Evolutionary conservation across 176 grass and related monocot genomes (phyloP), one percentile per base, ranked within the genome.

Genomic region (Pharus latifolius): DNA sequence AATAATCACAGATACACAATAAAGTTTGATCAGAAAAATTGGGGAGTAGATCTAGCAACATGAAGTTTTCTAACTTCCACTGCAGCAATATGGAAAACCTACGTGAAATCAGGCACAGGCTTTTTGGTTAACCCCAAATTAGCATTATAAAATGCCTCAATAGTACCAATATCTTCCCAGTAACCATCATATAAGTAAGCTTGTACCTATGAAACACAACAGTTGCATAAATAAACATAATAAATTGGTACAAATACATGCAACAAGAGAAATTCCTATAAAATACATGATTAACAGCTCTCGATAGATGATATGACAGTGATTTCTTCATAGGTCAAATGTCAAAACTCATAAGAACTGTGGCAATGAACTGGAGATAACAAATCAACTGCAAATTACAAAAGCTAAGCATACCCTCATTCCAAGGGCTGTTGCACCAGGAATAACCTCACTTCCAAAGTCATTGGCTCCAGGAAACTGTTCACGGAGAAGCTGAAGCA

Each of bases 361-460:
- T 19, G 49, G 8, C 26, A 60, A 44, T 61, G 60, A 72, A 49
- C 49, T 38, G 40, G 37, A 67, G 60, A 45, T 7, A 60, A 14
- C 7, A 10, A 1, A 1, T 38, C 20, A 54, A 17, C 17, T 37
- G 0, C 17, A 47, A 33, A 10, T 23, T 51, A 51, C 33, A 54
- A 52, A 26, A 67, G n/a, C 41, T 80, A 57, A n/a, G 11, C 80
- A 52, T 99, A 99, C 96, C 96, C 96, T 91, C 79, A 84, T 91
- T 65, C 90, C 90, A 37, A 86, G 33, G 18, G 63, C 88, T 54
- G 96, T 99, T 70, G 96, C 96, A 51, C 96, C 96, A 41, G 96
- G 96, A 80, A 99, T 99, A 66, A 99, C 87, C 66, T 99, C 96
- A 79, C 96, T 99, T 67, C 96, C 96, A 18, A 99, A 99, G 78